Evolutionary conservation across 192 early-diverging fungal species (phyloP), one percentile per base, ranked within the genome.

Genomic region (Backusella tarrabulga): DNA sequence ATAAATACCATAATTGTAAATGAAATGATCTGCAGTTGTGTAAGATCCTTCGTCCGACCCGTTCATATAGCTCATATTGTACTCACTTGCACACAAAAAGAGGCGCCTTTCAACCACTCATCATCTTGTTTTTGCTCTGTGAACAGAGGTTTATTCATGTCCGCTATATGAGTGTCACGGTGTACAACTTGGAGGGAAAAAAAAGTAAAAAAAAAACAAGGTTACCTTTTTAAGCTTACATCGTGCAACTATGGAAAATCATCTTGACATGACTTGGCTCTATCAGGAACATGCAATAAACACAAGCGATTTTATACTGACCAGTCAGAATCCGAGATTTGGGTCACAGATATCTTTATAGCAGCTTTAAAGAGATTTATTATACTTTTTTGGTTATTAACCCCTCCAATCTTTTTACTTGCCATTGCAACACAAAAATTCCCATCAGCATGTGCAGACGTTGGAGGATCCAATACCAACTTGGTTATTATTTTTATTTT

Each of bases 301-400:
- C 56, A 63, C 56, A 63, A 63, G 56, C 21, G 56, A 63, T 63
- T 63, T 29, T 26, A 63, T 12, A 29, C 56, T 29, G 8, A 63
- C 56, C 56, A 63, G 11, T 63, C 23, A 63, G 11, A 0, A 1
- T 29, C 26, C 23, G 12, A 63, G 21, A 29, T 63, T 63, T 11
- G 26, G 26, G 23, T 29, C 56, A 63, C 56, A 63, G 26, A 29
- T 14, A 29, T 63, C 12, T 14, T 63, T 63, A 63, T 63, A 29
- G 56, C 56, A 63, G 56, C 56, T 63, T 63, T 29, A 63, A 63
- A 63, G 56, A 63, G 56, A 63, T 29, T 63, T 63, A 63, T 63
- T 63, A 63, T 63, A 63, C 56, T 63, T 63, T 29, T 63, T 63
- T 63, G 56, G 56, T 5, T 63, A 63, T 63, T 63, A 63, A 63